Conservation (phyloP, 805 yeast species). For the Huiozyma sinensis region DNA sequence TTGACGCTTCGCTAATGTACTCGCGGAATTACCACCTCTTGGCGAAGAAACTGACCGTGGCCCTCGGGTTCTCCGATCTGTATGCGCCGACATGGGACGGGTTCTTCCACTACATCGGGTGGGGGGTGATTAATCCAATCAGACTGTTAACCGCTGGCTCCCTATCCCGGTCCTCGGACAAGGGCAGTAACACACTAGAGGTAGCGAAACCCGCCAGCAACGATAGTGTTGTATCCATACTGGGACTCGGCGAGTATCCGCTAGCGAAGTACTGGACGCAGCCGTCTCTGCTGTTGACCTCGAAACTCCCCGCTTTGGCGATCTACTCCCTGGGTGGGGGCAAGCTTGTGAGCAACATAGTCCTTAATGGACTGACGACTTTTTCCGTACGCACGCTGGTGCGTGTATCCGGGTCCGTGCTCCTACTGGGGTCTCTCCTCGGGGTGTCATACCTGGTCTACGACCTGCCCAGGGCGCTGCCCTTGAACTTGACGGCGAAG, state of each 20-base stretch:
- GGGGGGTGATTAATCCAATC: constrained; percentile 24
- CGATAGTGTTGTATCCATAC: neutral
- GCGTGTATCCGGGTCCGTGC: constrained; percentile 43
- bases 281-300: constrained; percentile 27
- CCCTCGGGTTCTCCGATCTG: constrained; percentile 60
- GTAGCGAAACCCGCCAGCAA: neutral
- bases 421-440: constrained; percentile 40
- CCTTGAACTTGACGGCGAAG: constrained; percentile 68
- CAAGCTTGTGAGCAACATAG: constrained; percentile 29
- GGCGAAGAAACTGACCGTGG: constrained; percentile 45
- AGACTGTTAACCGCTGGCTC: constrained; percentile 2
- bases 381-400: constrained; percentile 30
- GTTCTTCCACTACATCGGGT: constrained; percentile 31
- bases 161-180: neutral
- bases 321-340: constrained; percentile 32
- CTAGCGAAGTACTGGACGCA: constrained; percentile 20
- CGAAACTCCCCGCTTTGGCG: constrained; percentile 26
- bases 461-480: constrained; percentile 85
- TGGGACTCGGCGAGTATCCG: constrained; percentile 18
- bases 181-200: neutral
- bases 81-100: constrained; percentile 67
- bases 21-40: constrained; percentile 57
- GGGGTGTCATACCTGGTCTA: constrained; percentile 52
- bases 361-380: constrained; percentile 30
- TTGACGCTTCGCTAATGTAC: constrained; percentile 74